A percentile compares a stretch with the other conserved stretches of the same genome.
phyloP scores from a whole-genome alignment of 73 alveolate genomes.

The Symbiodinium natans region DNA sequence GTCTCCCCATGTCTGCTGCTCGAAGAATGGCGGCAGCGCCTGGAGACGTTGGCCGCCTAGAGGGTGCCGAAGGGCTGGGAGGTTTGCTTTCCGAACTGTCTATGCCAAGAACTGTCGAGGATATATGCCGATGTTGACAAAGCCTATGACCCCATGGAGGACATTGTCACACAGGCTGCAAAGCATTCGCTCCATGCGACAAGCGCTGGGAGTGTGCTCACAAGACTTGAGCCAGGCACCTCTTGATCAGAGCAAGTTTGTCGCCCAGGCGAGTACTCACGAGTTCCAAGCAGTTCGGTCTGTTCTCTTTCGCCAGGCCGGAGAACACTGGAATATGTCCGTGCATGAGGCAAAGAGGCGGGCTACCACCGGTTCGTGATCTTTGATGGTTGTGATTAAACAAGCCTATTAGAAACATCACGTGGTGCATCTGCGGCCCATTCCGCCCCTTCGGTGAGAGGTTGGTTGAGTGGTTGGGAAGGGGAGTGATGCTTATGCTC shows the following conservation, averaged over 20 bases:
- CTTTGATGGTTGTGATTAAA: too few species aligned
- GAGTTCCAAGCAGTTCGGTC: too few species aligned
- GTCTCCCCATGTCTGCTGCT: constrained; percentile 73
- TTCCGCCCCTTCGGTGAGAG: too few species aligned
- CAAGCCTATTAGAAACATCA: too few species aligned
- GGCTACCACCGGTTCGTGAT: neutral
- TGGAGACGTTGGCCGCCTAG: constrained; percentile 26
- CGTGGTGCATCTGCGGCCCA: too few species aligned
- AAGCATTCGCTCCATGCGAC: neutral
- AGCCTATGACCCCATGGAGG: constrained; percentile 65
- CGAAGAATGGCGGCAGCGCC: constrained; percentile 86
- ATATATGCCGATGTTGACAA: constrained; percentile 16
- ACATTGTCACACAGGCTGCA: neutral
- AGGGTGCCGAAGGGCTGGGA: too few species aligned
- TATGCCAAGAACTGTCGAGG: neutral
- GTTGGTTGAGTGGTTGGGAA: too few species aligned
- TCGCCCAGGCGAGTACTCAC: neutral
- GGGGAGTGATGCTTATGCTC: too few species aligned
- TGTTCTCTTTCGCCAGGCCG: constrained; percentile 10
- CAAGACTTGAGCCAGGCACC: neutral
- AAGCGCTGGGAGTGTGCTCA: neutral
- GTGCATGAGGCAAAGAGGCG: constrained; percentile 69
- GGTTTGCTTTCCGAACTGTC: too few species aligned
- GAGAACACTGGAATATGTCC: constrained; percentile 81
- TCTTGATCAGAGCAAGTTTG: constrained; percentile 57